phyloP scores from a whole-genome alignment of 768 basidiomycete species.

The Lentinula aciculospora region DNA sequence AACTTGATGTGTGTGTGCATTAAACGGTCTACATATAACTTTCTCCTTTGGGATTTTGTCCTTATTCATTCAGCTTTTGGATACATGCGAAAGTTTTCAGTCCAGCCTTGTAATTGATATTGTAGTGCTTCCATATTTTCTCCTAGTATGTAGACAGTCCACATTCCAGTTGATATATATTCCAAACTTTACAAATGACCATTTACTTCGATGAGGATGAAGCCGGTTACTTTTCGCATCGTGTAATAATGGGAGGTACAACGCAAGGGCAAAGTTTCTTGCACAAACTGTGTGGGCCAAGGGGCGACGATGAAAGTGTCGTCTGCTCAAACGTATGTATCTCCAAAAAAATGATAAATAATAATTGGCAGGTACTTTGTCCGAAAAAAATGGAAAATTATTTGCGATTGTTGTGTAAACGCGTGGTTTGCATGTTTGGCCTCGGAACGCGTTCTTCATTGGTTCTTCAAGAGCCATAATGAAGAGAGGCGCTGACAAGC shows the following conservation, averaged over 20 bases:
- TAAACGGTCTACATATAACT: not conserved
- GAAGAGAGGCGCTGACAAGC: slow-evolving; percentile 74
- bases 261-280: no score
- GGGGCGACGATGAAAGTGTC: no score
- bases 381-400: not conserved
- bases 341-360: no score
- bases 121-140: not conserved
- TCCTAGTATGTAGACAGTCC: not conserved
- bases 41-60: not conserved
- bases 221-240: no score
- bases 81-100: not conserved
- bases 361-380: not conserved
- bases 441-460: not conserved
- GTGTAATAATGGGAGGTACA: no score
- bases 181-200: no score
- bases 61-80: not conserved
- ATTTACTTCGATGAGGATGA: no score
- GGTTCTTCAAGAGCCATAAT: slow-evolving; percentile 27
- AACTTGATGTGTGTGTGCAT: not conserved
- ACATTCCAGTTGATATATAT: no score
- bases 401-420: not conserved
- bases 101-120: not conserved
- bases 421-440: not conserved
- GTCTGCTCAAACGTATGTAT: no score
- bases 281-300: no score